Evolutionary conservation across 2,329 filamentous ascomycete genomes (phyloP), one percentile per base, ranked within the genome.

Genomic region (Leptographium lundbergii): DNA sequence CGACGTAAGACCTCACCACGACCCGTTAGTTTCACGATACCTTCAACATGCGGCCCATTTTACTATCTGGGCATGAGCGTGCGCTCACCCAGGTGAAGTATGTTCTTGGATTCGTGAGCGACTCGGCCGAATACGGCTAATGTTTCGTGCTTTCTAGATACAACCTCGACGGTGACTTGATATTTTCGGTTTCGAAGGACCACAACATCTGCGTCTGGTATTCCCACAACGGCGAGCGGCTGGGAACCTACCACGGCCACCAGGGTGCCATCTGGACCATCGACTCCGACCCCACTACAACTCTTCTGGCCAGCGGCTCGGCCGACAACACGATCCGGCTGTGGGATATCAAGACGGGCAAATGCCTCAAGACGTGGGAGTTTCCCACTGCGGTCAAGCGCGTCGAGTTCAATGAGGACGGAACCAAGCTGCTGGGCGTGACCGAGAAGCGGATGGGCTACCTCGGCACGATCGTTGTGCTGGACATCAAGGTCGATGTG

Each of bases 371-470:
- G 85, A 89, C 88, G 60, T 99, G 94, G 94, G 91, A 99, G 67
- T 96, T 96, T 77, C 86, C 88, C 61, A 97, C 94, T 52, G 91
- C 91, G 65, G 90, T 99, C 74, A 97, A 99, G 85, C 85, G 94
- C 68, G 91, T 96, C 73, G 92, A 96, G 77, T 99, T 99, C 80
- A 91, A 86, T 71, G 88, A 95, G 69, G 94, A 99, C 74, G 94
- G 92, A 69, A 87, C 83, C 69, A 84, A 89, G 76, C 80, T 99
- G 68, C 79, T 99, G 65, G 92, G 90, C 64, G 91, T 99, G 64
- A 99, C 94, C 58, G 94, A 99, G 80, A 96, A 96, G 87, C 90
- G 94, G 69, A 96, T 95, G 84, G 94, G 94, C 66, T 92, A 90
- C 76, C 81, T 97, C 65, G 90, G 89, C 71, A 95, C 91, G 66